Base-by-base conservation (phyloP, 345 rosid genomes). In the Barbarea vulgaris region DNA sequence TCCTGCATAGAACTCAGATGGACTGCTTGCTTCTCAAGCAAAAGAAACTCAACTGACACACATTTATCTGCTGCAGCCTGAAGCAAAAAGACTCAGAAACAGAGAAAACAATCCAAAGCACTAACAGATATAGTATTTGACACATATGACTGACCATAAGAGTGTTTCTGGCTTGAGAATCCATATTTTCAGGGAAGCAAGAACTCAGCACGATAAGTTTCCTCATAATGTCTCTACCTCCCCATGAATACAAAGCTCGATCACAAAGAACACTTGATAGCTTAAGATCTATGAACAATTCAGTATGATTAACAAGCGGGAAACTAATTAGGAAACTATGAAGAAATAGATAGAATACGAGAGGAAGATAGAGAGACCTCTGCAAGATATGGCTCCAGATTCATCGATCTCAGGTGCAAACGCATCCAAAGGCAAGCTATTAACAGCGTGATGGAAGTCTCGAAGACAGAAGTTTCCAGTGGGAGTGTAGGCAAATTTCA, bases 41-140 rank as follows among this genome's bases (percentile, higher is more conserved):
- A 73, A 24, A 89, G 74, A 82, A 88, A 88, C 84, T 93, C 98
- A 42, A 91, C 82, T 0, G 91, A 83, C 54, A 91, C 89, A 75
- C 91, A 89, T 63, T 82, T 89, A 58, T 91, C 96, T 4, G 90
- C 91, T 6, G 98, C 98, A 71, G 84, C 90, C 98, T 93, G 83
- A 56, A 6, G 54, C 66, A 47, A 75, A 61, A 41, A 41, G 18
- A 57, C 42, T 31, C 19, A 72, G 6, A 6, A 6, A 55, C 58
- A 27, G 41, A 69, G 24, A 33, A 41, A 27, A 64, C 21, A 55
- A 25, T 14, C 25, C 14, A 39, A 60, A 27, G 39, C 46, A 54
- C 4, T 42, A 46, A 44, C 69, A 62, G 42, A 44, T 6, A 18
- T 13, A 61, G 41, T 64, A 67, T 13, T 15, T 30, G 2, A 31